Conservation (phyloP, 2,329 filamentous ascomycete genomes). For the Trichoderma gracile region DNA sequence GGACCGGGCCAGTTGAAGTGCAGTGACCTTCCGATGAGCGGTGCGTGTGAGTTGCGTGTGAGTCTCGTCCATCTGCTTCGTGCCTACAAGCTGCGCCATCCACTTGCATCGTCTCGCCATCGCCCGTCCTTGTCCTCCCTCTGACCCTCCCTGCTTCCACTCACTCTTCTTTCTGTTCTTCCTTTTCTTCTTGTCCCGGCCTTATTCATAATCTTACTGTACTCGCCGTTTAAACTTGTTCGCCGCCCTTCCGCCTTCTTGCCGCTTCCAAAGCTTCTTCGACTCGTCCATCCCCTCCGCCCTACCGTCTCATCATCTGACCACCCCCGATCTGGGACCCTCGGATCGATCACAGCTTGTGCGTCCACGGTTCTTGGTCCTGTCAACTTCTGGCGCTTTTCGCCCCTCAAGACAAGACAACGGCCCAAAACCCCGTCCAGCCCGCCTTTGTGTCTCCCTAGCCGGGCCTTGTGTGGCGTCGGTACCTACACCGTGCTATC, state of each 20-base stretch:
- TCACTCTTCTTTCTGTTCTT: not conserved
- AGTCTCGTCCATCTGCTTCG: not conserved
- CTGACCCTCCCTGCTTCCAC: not conserved
- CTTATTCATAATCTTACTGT: constrained; percentile 6
- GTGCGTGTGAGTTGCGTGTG: not conserved
- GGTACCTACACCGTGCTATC: constrained; percentile 20
- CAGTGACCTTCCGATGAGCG: constrained; percentile 17
- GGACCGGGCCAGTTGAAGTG: not conserved
- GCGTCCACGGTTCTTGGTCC: not conserved
- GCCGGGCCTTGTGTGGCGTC: constrained; percentile 23
- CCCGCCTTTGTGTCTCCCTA: not conserved
- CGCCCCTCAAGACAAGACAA: constrained; percentile 1
- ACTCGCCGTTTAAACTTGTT: not conserved
- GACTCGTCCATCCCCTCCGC: not conserved
- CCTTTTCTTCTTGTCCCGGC: not conserved
- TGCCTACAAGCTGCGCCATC: constrained; percentile 17
- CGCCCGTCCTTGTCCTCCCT: constrained; percentile 19
- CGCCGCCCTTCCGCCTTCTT: constrained; percentile 3
- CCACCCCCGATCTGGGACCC: constrained; percentile 22
- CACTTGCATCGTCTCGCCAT: constrained; percentile 22
- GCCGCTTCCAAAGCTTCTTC: constrained; percentile 6
- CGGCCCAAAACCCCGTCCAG: constrained; percentile 10
- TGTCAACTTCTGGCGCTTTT: constrained; percentile 20
- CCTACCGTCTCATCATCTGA: constrained; percentile 24
- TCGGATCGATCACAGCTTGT: constrained; percentile 17